Evolutionary conservation across 2,329 filamentous ascomycete species (phyloP).

Genomic region (Exophiala bonariae): DNA sequence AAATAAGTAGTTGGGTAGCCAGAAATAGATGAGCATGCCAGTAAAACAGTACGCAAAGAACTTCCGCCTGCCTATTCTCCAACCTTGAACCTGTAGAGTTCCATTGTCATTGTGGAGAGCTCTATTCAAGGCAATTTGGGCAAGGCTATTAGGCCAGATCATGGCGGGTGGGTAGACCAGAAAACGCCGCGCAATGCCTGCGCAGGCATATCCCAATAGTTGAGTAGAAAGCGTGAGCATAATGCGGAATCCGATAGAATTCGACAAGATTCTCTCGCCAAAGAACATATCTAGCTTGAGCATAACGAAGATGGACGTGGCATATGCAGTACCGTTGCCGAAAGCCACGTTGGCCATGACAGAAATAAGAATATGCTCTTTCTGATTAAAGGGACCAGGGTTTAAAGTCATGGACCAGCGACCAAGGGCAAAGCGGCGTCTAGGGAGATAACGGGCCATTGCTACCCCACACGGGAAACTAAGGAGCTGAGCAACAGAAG

Average conservation of each 20-base stretch:
- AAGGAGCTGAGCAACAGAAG: conserved; percentile 79
- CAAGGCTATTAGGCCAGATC: conserved; percentile 87
- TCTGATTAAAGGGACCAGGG: conserved; percentile 81
- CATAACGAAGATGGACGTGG: too few relatives aligned
- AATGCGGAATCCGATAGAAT: conserved; percentile 81
- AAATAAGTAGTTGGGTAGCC: conserved; percentile 77
- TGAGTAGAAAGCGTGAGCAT: conserved; percentile 85
- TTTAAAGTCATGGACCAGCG: conserved; percentile 66
- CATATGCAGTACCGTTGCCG: too few relatives aligned
- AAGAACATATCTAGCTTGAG: too few relatives aligned
- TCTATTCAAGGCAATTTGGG: conserved; percentile 84
- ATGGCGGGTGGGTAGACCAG: conserved; percentile 81
- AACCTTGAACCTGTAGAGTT: conserved; percentile 77
- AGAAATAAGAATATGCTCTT: conserved; percentile 84
- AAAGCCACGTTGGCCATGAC: conserved; percentile 88
- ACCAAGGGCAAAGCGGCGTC: too few relatives aligned
- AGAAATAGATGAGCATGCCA: conserved; percentile 75
- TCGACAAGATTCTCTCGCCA: too few relatives aligned
- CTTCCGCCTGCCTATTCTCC: conserved; percentile 76
- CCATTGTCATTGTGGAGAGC: conserved; percentile 82
- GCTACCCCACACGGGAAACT: conserved; percentile 74
- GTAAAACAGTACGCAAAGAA: conserved; percentile 77
- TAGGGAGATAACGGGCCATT: conserved; percentile 73
- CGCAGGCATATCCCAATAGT: conserved; percentile 81
- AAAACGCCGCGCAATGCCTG: conserved; percentile 76